Base-by-base conservation (phyloP, 2,329 filamentous ascomycete genomes). In the Colletotrichum falcatum region DNA sequence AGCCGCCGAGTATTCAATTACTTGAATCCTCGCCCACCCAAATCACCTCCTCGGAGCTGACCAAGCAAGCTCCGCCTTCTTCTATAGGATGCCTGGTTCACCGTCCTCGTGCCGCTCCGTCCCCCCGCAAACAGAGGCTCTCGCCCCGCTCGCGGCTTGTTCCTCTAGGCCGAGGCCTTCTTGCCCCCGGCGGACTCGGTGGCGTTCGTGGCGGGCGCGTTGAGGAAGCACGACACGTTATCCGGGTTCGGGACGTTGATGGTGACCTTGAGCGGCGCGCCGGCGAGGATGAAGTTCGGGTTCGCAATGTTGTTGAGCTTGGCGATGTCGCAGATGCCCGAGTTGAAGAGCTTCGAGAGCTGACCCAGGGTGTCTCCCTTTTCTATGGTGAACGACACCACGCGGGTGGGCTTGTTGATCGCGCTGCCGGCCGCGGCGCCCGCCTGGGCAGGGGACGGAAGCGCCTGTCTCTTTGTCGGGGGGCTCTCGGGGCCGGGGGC, bases 261-360 rank as follows among this genome's bases (percentile, higher is more conserved):
- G 30, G 64, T 51, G 7, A 70, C 28, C 28, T 51, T 33, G 5
- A 70, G 64, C 20, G 46, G 23, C 67, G 62, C 51, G 14, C 46
- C 53, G 51, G 59, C 23, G 2, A 33, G 28, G 58, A 70, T 70
- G 12, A 67, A 48, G 35, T 70, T 58, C 18, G 67, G 67, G 64
- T 70, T 46, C 20, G 63, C 23, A 18, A 70, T 37, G 9, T 61
- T 67, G 58, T 67, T 70, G 51, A 59, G 51, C 44, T 61, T 58
- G 28, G 67, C 67, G 63, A 70, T 70, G 35, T 70, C 35, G 67
- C 67, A 70, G 23, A 70, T 70, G 55, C 67, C 67, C 51, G 67
- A 70, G 67, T 70, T 70, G 16, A 70, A 9, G 9, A 67, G 64
- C 2, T 20, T 58, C 44, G 67, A 58, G 51, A 67, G 26, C 51